Percentiles rank a stretch among this genome's conserved stretches.
These are phyloP conservation scores for Pythium angustatum DNA, from an alignment of 352 stramenopile genomes.

Conservation along the genomic window DNA sequence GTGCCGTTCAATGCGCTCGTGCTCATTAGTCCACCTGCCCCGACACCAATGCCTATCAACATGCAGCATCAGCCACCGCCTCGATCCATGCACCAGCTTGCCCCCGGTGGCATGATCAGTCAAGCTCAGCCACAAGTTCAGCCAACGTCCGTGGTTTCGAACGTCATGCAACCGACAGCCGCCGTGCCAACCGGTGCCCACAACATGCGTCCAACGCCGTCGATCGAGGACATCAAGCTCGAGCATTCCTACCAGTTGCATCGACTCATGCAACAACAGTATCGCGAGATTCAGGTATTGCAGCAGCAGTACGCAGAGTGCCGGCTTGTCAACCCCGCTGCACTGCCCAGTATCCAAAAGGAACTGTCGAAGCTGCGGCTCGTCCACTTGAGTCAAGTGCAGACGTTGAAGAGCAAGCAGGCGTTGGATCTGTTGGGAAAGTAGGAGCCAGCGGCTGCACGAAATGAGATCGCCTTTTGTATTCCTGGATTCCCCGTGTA, in stretches of 20 bases:
- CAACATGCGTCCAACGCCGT: constrained; percentile 16
- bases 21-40: constrained; percentile 41
- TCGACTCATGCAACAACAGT: constrained; percentile 87
- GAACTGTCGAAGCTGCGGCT: constrained; percentile 83
- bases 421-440: constrained; percentile 73
- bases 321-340: constrained; percentile 63
- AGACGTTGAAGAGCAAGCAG: constrained; percentile 87
- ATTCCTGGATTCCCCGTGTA: constrained; percentile 8
- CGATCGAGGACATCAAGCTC: constrained; percentile 76
- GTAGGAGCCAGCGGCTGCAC: constrained; percentile 21
- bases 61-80: constrained; percentile 44
- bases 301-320: constrained; percentile 86
- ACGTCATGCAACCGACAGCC: constrained; percentile 1
- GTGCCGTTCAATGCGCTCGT: constrained; percentile 78
- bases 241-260: constrained; percentile 87
- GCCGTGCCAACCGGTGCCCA: constrained; percentile 14
- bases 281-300: constrained; percentile 83
- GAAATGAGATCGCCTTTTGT: constrained; percentile 3
- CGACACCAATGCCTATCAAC: constrained; percentile 35
- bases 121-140: constrained; percentile 8
- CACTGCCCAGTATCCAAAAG: constrained; percentile 81
- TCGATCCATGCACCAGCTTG: constrained; percentile 39
- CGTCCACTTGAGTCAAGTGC: constrained; percentile 81
- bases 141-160: background rate
- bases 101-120: constrained; percentile 29